A percentile compares a stretch with the other conserved stretches of the same genome.
Evolutionary conservation across 306 rosid species (phyloP).

Genomic region (Lathyrus tuberosus): DNA sequence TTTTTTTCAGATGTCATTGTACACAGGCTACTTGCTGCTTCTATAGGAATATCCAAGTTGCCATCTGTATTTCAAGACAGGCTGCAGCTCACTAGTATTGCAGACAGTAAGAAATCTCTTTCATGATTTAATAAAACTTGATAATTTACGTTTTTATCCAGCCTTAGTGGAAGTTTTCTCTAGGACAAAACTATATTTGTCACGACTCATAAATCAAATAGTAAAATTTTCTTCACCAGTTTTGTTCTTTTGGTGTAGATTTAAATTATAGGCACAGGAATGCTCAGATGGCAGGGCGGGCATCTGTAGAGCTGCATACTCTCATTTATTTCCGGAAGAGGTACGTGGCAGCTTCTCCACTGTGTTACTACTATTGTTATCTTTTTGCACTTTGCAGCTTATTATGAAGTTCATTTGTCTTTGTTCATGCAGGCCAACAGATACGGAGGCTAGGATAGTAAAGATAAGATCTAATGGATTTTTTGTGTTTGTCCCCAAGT

Average conservation of each 20-base stretch:
- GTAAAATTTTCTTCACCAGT: constrained; percentile 20
- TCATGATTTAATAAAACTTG: constrained; percentile 17
- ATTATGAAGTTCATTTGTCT: constrained; percentile 29
- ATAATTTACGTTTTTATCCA: constrained; percentile 8
- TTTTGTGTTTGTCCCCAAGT: constrained; percentile 96
- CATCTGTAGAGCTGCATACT: constrained; percentile 93
- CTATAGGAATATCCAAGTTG: constrained; percentile 76
- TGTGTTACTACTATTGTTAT: neutral
- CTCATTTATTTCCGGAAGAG: constrained; percentile 76
- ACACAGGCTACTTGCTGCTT: constrained; percentile 95
- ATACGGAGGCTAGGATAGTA: constrained; percentile 89
- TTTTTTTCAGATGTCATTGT: constrained; percentile 80
- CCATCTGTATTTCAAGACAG: constrained; percentile 80
- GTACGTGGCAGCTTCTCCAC: constrained; percentile 43
- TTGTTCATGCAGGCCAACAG: constrained; percentile 73
- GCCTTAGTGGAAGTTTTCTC: constrained; percentile 7
- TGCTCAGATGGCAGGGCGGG: constrained; percentile 97
- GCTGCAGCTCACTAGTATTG: constrained; percentile 67
- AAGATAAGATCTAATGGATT: constrained; percentile 95
- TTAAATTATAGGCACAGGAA: constrained; percentile 94
- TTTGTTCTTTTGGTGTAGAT: constrained; percentile 52
- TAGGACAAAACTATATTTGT: constrained; percentile 6
- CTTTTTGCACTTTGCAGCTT: constrained; percentile 32
- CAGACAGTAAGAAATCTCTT: constrained; percentile 78
- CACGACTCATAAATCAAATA: neutral